Percentiles rank a stretch among this genome's conserved stretches.
Evolutionary conservation across 371 early-diverging fungal genomes (phyloP).

Genomic region (Lichtheimia ramosa): DNA sequence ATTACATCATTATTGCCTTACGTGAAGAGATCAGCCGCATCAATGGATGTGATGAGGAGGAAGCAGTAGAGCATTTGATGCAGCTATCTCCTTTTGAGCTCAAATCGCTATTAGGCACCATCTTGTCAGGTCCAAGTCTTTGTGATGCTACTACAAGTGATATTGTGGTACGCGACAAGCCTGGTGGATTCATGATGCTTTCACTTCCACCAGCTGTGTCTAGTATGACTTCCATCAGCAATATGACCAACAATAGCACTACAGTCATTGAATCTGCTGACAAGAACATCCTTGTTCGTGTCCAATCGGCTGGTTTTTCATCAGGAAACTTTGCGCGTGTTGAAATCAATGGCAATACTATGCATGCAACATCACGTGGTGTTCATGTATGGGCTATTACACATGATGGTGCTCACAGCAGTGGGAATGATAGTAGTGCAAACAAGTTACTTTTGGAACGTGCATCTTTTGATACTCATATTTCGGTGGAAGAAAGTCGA

Average conservation of each 20-base stretch:
- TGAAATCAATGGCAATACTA: constrained; percentile 61
- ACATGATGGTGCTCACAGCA: constrained; percentile 39
- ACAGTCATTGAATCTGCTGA: neutral
- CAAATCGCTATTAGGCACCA: constrained; percentile 72
- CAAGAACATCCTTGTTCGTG: constrained; percentile 30
- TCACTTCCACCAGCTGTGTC: constrained; percentile 20
- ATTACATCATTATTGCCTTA: constrained; percentile 81
- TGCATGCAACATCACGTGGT: constrained; percentile 71
- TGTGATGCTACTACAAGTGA: constrained; percentile 42
- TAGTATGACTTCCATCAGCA: constrained; percentile 13
- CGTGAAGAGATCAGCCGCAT: constrained; percentile 82
- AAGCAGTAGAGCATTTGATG: constrained; percentile 81
- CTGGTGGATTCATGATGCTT: constrained; percentile 44
- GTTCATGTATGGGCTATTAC: constrained; percentile 76
- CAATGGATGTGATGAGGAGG: constrained; percentile 73
- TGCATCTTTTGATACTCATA: constrained; percentile 77
- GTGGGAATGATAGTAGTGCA: no score
- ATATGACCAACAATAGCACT: neutral
- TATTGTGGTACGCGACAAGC: constrained; percentile 49
- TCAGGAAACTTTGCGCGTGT: constrained; percentile 78
- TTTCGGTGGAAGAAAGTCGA: constrained; percentile 67
- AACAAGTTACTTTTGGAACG: constrained; percentile 62
- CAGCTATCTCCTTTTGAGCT: constrained; percentile 80
- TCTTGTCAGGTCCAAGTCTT: constrained; percentile 69
- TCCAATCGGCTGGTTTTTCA: constrained; percentile 74